Base-by-base conservation (phyloP, 352 stramenopile genomes). In the Phytopythium cucurbitacearum region DNA sequence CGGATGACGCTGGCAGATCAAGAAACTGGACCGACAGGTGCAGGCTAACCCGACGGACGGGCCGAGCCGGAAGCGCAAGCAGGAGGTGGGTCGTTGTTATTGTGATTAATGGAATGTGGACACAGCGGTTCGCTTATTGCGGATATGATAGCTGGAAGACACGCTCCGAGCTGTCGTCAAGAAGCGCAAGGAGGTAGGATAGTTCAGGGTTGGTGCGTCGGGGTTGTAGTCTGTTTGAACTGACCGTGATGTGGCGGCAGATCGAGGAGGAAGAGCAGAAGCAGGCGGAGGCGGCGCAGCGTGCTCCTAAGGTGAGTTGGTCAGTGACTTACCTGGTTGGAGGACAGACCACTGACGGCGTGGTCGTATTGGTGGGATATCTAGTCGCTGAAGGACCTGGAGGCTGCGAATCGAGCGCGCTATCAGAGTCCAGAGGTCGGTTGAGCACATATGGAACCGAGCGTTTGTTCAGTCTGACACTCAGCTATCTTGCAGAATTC, bases 391-490 rank as follows among this genome's bases (percentile, higher is more conserved):
- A 56, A 63, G 32, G 69, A 88, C 33, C 43, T 89, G 37, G 70
- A 65, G 2, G 62, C 72, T 12, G 68, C 60, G 13, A 89, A 91
- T 51, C 78, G 69, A 37, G 67, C 78, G 43, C 79, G 72, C 36
- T 91, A 77, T 59, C 70, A 89, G 62, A 87, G 83, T 35, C 76
- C 80, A 53, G 74, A 91, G 73, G 76, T 85, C n/a, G 7, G 44
- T 35, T 37, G 34, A 28, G 3, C 16, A 16, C 7, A 32, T 46
- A 7, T 7, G 3, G 12, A 2, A 9, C 15, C 34, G 7, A 40
- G 11, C 3, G 5, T 48, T 37, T 38, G 5, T 1, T 28, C 21
- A 28, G 2, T 2, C 21, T 28, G 21, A 28, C 21, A 28, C 21
- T n/a, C 21, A 28, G 21, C 21, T 28, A 28, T 28, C 21, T 28